Percentiles rank a stretch among this genome's conserved stretches.
Evolutionary conservation across 208 protist genomes (phyloP).

Genomic region (Strigomonas galati): DNA sequence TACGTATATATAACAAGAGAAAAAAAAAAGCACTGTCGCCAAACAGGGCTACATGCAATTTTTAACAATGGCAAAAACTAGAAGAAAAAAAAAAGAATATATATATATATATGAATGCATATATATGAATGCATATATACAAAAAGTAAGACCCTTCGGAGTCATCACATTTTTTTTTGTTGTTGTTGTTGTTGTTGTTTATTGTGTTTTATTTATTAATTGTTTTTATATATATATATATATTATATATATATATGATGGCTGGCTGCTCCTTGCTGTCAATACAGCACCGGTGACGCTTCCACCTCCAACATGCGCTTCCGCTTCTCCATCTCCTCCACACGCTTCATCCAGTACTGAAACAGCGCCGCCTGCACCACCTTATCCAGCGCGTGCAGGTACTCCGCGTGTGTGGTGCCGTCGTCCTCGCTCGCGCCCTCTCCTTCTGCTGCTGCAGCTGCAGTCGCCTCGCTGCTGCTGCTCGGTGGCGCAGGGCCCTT

Average conservation of each 20-base stretch:
- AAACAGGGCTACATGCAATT: not conserved
- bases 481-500: conserved; percentile 19
- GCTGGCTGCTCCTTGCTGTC: not conserved
- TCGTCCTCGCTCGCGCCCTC: conserved; percentile 10
- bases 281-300: conserved; percentile 29
- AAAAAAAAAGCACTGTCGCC: not conserved
- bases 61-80: not conserved
- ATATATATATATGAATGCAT: too few species aligned
- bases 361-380: conserved; percentile 71
- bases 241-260: not conserved
- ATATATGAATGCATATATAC: too few species aligned
- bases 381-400: conserved; percentile 60
- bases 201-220: conserved; percentile 12
- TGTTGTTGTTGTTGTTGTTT: conserved; percentile 2
- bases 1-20: too few species aligned
- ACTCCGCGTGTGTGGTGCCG: conserved; percentile 30
- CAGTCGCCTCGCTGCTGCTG: conserved; percentile 7
- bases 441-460: conserved; percentile 13
- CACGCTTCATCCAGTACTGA: conserved; percentile 44
- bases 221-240: too few species aligned
- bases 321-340: conserved; percentile 53
- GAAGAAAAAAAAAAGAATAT: too few species aligned
- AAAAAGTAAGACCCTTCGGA: too few species aligned
- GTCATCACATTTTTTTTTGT: not conserved
- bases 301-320: conserved; percentile 60